Evolutionary conservation across 345 rosid genomes (phyloP).

Genomic region (Bruguiera sexangula): DNA sequence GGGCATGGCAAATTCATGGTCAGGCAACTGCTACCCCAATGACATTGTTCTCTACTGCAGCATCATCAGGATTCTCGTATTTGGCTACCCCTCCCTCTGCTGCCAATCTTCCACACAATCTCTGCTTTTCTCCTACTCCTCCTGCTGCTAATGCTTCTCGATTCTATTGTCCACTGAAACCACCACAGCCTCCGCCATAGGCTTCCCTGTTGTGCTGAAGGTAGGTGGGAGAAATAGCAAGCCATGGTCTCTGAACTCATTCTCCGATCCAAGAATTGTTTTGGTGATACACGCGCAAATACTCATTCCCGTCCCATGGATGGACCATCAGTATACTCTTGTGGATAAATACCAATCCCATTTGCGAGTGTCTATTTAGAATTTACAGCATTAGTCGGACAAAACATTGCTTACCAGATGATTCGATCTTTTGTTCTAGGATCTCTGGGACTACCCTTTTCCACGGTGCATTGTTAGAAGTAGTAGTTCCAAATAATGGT

Average conservation of each 20-base stretch:
- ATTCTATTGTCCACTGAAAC: conserved; percentile 33
- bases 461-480: too few relatives aligned
- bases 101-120: conserved; percentile 45
- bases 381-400: background rate
- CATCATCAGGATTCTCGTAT: conserved; percentile 99
- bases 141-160: conserved; percentile 29
- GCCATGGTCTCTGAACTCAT: conserved; percentile 8
- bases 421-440: too few relatives aligned
- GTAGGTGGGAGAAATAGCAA: conserved; percentile 1
- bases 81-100: conserved; percentile 55
- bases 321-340: background rate
- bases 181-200: conserved; percentile 52
- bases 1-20: conserved; percentile 74
- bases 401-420: background rate
- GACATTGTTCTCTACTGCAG: conserved; percentile 77
- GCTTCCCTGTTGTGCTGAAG: conserved; percentile 2
- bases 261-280: conserved; percentile 12
- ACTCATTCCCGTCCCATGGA: background rate
- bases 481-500: too few relatives aligned
- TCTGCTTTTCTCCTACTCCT: conserved; percentile 39
- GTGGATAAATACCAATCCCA: conserved; percentile 1
- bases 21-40: conserved; percentile 44
- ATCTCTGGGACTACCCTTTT: too few relatives aligned
- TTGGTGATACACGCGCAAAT: background rate
- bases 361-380: background rate